Conservation (phyloP, 1,139 yeast species). For the Debaryomyces nepalensis region DNA sequence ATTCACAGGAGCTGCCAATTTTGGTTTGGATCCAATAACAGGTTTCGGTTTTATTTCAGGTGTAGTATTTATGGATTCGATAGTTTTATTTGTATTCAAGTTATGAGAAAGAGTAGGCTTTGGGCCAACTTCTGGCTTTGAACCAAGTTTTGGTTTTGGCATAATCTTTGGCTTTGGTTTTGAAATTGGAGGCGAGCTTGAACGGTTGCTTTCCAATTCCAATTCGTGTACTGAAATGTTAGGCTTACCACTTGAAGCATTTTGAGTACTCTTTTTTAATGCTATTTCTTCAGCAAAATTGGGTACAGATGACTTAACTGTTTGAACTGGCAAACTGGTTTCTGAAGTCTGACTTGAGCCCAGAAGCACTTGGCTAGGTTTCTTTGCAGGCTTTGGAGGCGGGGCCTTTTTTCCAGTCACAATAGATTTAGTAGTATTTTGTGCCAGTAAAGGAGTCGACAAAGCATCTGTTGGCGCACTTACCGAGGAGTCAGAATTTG, state of each 20-base stretch:
- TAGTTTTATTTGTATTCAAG: no score
- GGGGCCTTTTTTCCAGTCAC: constrained; percentile 31
- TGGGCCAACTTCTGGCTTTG: constrained; percentile 23
- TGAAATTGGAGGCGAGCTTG: constrained; percentile 18
- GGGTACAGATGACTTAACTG: constrained; percentile 15
- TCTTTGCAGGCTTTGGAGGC: constrained; percentile 47
- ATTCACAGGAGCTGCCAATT: no score
- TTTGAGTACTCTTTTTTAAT: neutral
- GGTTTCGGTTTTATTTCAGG: constrained; percentile 14
- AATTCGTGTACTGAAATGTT: no score
- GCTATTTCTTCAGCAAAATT: constrained; percentile 31
- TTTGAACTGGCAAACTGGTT: constrained; percentile 15
- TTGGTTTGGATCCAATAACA: neutral
- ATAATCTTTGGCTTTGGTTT: constrained; percentile 21
- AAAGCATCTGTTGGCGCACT: neutral
- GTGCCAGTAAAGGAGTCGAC: neutral
- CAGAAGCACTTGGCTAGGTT: constrained; percentile 18
- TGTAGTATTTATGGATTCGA: constrained; percentile 8
- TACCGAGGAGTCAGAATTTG: neutral
- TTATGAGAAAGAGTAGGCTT: constrained; percentile 17
- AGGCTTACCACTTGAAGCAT: neutral
- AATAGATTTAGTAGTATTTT: neutral
- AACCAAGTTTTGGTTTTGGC: constrained; percentile 26
- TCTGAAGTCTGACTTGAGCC: neutral
- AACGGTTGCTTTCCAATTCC: no score